Evolutionary conservation across 2,329 filamentous ascomycete genomes (phyloP), one percentile per base, ranked within the genome.

Genomic region (Neonectria neomacrospora): DNA sequence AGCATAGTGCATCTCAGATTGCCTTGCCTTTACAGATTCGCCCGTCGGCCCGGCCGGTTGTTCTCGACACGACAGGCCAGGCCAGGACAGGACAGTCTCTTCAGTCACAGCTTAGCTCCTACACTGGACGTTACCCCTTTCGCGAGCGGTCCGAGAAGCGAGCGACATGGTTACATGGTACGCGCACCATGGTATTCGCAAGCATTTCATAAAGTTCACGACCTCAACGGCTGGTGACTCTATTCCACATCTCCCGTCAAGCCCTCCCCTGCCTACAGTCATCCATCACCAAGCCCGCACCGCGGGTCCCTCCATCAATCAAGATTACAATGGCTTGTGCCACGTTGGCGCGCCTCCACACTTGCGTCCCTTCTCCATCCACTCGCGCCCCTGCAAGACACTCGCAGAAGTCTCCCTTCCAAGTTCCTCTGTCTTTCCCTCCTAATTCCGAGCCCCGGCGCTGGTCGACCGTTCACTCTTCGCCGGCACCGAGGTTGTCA

Each of bases 261-360:
- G 50, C 34, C 23, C 16, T 22, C 37, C n/a, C n/a, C n/a, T n/a
- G n/a, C 37, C 26, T 34, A 39, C 26, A 23, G 22, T 39, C 26
- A 50, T 47, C 48, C 26, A 45, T 48, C 48, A 42, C 30, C 32
- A 39, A 42, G 14, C 41, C 34, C 51, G 37, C 45, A 18, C 18
- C 18, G 48, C 39, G 51, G 51, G 47, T 55, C 41, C 42, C 52
- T 56, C 54, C 37, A 45, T 54, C 63, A 64, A 63, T 62, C 56
- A 58, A 68, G 58, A 69, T 66, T 69, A 65, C 58, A 59, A 66
- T 61, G 62, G 68, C 66, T 63, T 61, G 61, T 68, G 65, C 65
- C 67, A 69, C 58, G 34, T 61, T 63, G 57, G 56, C 41, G 48
- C 44, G 48, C 58, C 54, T 61, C 62, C 60, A 58, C 60, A 34